Base-by-base conservation (phyloP, 345 rosid species). In the Camelina sativa region DNA sequence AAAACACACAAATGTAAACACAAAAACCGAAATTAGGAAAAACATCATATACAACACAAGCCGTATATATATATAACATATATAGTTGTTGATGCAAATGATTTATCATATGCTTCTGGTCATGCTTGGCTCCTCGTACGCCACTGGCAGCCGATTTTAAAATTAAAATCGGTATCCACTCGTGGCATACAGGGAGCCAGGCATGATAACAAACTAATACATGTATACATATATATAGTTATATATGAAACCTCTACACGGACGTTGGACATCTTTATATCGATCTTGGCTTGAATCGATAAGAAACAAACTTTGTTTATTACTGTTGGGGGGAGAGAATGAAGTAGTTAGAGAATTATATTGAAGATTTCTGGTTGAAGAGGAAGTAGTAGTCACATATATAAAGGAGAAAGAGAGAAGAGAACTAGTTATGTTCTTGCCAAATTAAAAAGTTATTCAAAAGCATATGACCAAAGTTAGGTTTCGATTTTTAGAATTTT, bases 131-230 rank as follows among this genome's bases (percentile, higher is more conserved):
- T 76, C 76, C 70, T 76, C 57, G 76, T 64, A 76, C 44, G 80
- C 80, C 80, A 76, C 71, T 3, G 13, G 61, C 64, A 76, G 71
- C 66, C 35, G 35, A 76, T 63, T 76, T 69, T 63, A 23, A 1
- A 12, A 25, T 5, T 1, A 76, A 76, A 76, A 62, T 30, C 25
- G 60, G 9, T 17, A 47, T 35, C 80, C 9, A 70, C 74, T 63
- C 2, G 71, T 76, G 80, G 76, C 71, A 76, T 76, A 76, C 80
- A 76, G 71, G 75, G 76, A 76, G 66, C 80, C 80, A 76, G 75
- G 80, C 80, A 70, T 76, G 11, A 70, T 19, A 4, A 6, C 9
- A 43, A 28, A 28, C 2, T 9, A 53, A 46, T 28, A 32, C 5
- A 28, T 28, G 30, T 28, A 23, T 38, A 16, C 2, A 34, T 40